Conservation (phyloP, 108 stramenopile species). For the Skeletonema menzelii region DNA sequence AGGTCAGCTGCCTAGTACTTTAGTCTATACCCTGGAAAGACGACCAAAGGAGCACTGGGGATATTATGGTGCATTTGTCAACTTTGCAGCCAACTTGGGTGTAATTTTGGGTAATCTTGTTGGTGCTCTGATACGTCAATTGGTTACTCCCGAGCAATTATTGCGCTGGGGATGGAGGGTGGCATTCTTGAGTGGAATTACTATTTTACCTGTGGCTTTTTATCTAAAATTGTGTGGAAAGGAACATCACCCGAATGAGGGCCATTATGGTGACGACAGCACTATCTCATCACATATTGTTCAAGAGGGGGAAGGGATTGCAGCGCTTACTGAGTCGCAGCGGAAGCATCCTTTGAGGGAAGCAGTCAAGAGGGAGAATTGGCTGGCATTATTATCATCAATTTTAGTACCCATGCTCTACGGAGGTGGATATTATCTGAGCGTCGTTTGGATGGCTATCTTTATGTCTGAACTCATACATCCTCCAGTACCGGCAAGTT, state of each 20-base stretch:
- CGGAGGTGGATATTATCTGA: conserved; percentile 43
- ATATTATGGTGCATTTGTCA: conserved; percentile 32
- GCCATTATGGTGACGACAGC: background rate
- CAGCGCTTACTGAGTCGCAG: background rate
- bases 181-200: conserved; percentile 43
- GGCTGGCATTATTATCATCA: conserved; percentile 10
- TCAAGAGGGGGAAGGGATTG: background rate
- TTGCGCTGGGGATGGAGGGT: conserved; percentile 35
- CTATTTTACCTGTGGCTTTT: conserved; percentile 16
- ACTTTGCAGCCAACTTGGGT: conserved; percentile 17
- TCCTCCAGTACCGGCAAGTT: conserved; percentile 36
- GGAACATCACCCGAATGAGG: conserved; percentile 22
- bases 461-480: conserved; percentile 37
- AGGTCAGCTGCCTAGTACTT: conserved; percentile 39
- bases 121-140: conserved; percentile 14
- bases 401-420: conserved; percentile 20
- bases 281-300: background rate
- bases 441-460: conserved; percentile 56
- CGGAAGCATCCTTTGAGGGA: conserved; percentile 1
- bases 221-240: conserved; percentile 30
- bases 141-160: conserved; percentile 23
- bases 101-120: conserved; percentile 24
- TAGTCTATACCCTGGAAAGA: conserved; percentile 36
- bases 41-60: conserved; percentile 27
- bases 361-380: conserved; percentile 12